Base-by-base conservation (phyloP, 1,284 basidiomycete species). In the Sporisorium graminicola region DNA sequence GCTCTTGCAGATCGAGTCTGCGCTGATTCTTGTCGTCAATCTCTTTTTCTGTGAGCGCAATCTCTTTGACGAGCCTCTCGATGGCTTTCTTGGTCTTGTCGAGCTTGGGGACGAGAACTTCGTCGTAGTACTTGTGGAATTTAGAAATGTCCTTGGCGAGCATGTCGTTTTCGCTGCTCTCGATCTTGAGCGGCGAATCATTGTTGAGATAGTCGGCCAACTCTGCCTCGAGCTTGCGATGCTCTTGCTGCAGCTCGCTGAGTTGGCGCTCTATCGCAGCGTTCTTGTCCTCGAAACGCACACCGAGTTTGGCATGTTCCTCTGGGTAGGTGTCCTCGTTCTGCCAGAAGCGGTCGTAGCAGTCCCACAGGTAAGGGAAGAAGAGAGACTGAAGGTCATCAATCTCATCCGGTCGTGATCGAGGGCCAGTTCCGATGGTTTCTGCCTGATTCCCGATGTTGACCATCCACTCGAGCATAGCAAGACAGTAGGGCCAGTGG, bases 391-490 rank as follows among this genome's bases (percentile, higher is more conserved):
- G 77, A 6, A 74, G 66, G 53, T 80, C 79, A 14, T 82, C 83
- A 16, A 80, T 76, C 57, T 82, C 75, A 58, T 80, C 77, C 0
- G 47, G 58, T 16, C 76, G 71, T 46, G 76, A 78, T 29, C 80
- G 63, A 5, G 82, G 82, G 3, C 82, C 82, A 13, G 77, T 77
- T 9, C 77, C 77, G 52, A 80, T 66, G 35, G 53, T 64, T 50
- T 71, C 71, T 29, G 75, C 76, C 33, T 68, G 64, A 20, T 62
- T 74, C 42, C 71, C 77, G 1, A 85, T 37, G 44, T 76, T 72
- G 46, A 85, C 80, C 70, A 85, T 76, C 84, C 84, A 85, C 59
- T 84, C 82, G 37, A 85, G 79, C 78, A 85, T 82, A 53, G 79
- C 81, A 29, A 83, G 77, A 51, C 81, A 79, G 49, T 69, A 79